Evolutionary conservation across 257 asterid species (phyloP).

Genomic region (Solanum medicagineum): DNA sequence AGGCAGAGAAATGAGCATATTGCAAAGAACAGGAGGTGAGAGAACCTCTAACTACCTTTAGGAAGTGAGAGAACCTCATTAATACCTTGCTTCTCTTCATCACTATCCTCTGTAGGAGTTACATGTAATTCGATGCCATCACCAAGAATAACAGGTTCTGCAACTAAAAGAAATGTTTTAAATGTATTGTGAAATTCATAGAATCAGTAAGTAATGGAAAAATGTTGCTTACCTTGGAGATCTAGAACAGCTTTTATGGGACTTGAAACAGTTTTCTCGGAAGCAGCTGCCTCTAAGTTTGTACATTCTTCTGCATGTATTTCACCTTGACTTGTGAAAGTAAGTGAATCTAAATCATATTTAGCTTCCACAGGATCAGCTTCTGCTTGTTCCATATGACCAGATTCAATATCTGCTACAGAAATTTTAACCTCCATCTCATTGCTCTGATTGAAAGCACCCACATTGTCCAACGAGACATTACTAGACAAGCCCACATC

Average conservation of each 20-base stretch:
- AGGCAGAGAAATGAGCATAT: constrained; percentile 1
- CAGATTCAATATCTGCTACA: not conserved
- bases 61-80: not conserved
- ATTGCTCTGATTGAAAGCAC: not conserved
- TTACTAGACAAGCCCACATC: not conserved
- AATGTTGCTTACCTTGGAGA: not conserved
- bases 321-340: not conserved
- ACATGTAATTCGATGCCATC: not conserved
- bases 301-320: not conserved
- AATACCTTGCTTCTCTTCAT: not conserved
- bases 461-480: not conserved
- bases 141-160: not conserved
- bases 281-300: not conserved
- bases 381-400: not conserved
- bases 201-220: not conserved
- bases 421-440: not conserved
- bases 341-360: not conserved
- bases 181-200: not conserved
- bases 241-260: not conserved
- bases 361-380: not conserved
- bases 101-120: not conserved
- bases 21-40: not conserved
- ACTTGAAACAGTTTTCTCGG: not conserved
- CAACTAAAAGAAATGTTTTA: not conserved
- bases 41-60: not conserved